These are phyloP conservation scores for Metschnikowia proteae DNA, from an alignment of 805 yeast species.

Conservation along the genomic window DNA sequence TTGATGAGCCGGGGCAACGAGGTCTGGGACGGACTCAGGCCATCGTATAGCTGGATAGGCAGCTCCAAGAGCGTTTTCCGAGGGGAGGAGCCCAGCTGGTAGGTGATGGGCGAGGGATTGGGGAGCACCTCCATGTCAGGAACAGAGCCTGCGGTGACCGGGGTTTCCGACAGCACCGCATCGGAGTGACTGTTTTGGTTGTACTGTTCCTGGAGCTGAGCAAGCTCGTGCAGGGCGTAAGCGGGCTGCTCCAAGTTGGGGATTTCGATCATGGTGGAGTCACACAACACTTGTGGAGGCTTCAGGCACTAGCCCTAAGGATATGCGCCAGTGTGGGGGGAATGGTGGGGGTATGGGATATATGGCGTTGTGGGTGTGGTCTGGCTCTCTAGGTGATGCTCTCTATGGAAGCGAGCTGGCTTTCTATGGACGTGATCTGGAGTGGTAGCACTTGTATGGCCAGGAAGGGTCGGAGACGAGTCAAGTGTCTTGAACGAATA, in stretches of 20 bases:
- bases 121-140: not conserved
- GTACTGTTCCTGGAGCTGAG: slow-evolving; percentile 17
- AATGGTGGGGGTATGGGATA: not conserved
- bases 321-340: not conserved
- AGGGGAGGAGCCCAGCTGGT: slow-evolving; percentile 6
- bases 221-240: slow-evolving; percentile 17
- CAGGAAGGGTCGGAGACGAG: not conserved
- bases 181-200: slow-evolving; percentile 7
- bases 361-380: too few species aligned
- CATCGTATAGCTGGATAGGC: slow-evolving; percentile 13
- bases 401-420: too few species aligned
- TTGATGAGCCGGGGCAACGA: slow-evolving; percentile 13
- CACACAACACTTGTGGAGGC: too few species aligned
- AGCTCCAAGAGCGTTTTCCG: slow-evolving; percentile 7
- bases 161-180: slow-evolving; percentile 6
- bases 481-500: not conserved
- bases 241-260: slow-evolving; percentile 37
- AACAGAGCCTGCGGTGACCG: not conserved
- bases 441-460: not conserved
- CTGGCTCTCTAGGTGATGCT: too few species aligned
- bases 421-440: not conserved
- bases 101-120: not conserved
- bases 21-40: slow-evolving; percentile 8
- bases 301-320: not conserved
- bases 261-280: slow-evolving; percentile 37